phyloP scores from a whole-genome alignment of 2,329 filamentous ascomycete genomes.

The Cladosporium phlei region DNA sequence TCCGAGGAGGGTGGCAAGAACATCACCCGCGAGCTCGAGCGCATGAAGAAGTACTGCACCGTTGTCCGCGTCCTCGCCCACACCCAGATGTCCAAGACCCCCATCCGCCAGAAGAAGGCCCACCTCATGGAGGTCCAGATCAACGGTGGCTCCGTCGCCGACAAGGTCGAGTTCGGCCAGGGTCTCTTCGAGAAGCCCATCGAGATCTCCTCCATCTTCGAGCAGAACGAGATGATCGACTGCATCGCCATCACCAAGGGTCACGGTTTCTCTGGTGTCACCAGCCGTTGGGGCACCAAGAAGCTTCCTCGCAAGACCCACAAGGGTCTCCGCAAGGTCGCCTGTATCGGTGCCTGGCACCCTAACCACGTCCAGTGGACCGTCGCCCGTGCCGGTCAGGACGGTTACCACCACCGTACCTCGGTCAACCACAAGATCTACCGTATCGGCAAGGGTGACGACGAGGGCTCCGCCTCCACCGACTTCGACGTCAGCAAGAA shows the following conservation, averaged over 20 bases:
- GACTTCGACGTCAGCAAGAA: conserved; percentile 98
- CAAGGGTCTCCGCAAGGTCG: conserved; percentile 99
- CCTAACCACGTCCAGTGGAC: conserved; percentile 99
- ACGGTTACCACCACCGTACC: conserved; percentile 99
- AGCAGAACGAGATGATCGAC: conserved; percentile 99
- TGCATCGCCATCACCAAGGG: conserved; percentile 99
- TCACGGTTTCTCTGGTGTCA: conserved; percentile 98
- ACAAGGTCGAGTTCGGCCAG: conserved; percentile 95
- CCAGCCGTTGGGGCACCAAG: conserved; percentile 98
- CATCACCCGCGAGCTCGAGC: conserved; percentile 95
- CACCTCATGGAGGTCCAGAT: conserved; percentile 99
- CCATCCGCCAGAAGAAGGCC: conserved; percentile 99
- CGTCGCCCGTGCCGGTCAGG: conserved; percentile 99
- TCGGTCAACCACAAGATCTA: conserved; percentile 99
- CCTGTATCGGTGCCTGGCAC: conserved; percentile 99
- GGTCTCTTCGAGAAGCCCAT: conserved; percentile 99
- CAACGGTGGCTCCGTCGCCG: conserved; percentile 92
- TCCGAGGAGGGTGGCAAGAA: conserved; percentile 85
- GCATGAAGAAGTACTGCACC: conserved; percentile 99
- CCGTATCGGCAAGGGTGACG: conserved; percentile 89
- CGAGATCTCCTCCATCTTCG: conserved; percentile 87
- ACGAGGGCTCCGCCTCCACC: conserved; percentile 89
- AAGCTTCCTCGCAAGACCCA: conserved; percentile 99
- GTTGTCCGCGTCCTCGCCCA: conserved; percentile 98
- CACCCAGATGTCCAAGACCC: conserved; percentile 98